phyloP scores from a whole-genome alignment of 2,329 filamentous ascomycete genomes.

The Penicillium sp. region DNA sequence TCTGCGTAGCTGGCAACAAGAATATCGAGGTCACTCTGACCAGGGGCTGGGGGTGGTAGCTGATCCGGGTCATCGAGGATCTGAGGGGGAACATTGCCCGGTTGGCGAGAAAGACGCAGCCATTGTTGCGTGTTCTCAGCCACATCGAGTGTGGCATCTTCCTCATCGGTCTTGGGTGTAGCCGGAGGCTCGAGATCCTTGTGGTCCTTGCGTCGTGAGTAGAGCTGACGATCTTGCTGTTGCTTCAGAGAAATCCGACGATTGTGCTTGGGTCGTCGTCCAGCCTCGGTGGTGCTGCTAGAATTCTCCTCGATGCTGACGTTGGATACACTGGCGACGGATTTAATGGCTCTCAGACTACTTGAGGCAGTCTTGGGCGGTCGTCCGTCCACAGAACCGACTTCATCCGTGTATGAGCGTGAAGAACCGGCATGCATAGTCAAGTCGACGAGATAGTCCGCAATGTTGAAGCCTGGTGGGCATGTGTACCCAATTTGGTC shows the following conservation, averaged over 20 bases:
- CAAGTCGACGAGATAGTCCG: conserved; percentile 93
- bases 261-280: conserved; percentile 65
- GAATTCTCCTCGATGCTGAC: conserved; percentile 68
- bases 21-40: conserved; percentile 75
- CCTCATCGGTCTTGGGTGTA: conserved; percentile 65
- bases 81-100: conserved; percentile 56
- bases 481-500: conserved; percentile 89
- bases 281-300: conserved; percentile 60
- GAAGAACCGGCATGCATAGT: conserved; percentile 87
- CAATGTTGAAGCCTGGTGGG: conserved; percentile 96
- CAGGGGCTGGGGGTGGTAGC: conserved; percentile 58
- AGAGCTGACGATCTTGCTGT: conserved; percentile 87
- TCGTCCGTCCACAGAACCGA: conserved; percentile 57
- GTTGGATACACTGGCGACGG: conserved; percentile 79
- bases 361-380: conserved; percentile 73
- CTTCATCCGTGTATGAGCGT: conserved; percentile 55
- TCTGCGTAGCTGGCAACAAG: conserved; percentile 73
- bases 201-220: conserved; percentile 72
- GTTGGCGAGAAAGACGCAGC: conserved; percentile 59
- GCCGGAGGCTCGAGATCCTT: conserved; percentile 42
- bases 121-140: conserved; percentile 56
- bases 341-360: conserved; percentile 85
- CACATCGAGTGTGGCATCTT: conserved; percentile 55
- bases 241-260: conserved; percentile 78
- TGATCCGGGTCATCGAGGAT: conserved; percentile 69